Conservation (phyloP, 2,329 filamentous ascomycete species). For the Xylaria digitata region DNA sequence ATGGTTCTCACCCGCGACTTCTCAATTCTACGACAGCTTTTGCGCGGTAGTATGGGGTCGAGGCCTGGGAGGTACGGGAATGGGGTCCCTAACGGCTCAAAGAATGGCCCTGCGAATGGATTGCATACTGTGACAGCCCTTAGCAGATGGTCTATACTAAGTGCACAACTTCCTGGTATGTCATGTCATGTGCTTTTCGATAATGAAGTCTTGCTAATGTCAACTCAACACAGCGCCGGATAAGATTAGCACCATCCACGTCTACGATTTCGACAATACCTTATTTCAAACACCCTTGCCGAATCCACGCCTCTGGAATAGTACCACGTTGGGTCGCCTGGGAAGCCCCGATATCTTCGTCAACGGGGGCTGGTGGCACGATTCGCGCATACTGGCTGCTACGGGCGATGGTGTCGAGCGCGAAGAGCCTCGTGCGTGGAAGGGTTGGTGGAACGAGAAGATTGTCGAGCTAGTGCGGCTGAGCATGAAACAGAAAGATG, state of each 20-base stretch:
- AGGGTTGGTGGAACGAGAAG: slow-evolving; percentile 96
- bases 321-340: slow-evolving; percentile 79
- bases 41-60: slow-evolving; percentile 43
- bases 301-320: slow-evolving; percentile 88
- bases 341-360: slow-evolving; percentile 80
- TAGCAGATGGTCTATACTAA: slow-evolving; percentile 84
- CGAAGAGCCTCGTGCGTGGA: slow-evolving; percentile 87
- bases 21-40: slow-evolving; percentile 28
- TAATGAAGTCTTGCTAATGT: slow-evolving; percentile 28
- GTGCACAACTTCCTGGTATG: slow-evolving; percentile 76
- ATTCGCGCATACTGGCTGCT: slow-evolving; percentile 83
- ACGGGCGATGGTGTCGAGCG: slow-evolving; percentile 84
- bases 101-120: slow-evolving; percentile 38
- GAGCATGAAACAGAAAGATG: slow-evolving; percentile 85
- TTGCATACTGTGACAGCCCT: slow-evolving; percentile 75
- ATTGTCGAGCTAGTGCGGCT: slow-evolving; percentile 83
- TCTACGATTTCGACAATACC: slow-evolving; percentile 99
- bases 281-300: slow-evolving; percentile 92
- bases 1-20: slow-evolving; percentile 34
- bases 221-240: slow-evolving; percentile 61
- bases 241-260: slow-evolving; percentile 81
- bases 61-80: slow-evolving; percentile 42
- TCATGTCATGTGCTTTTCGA: slow-evolving; percentile 9
- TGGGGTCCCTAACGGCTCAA: slow-evolving; percentile 38
- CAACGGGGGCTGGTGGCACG: slow-evolving; percentile 97